Evolutionary conservation across 176 grass and related monocot genomes (phyloP).

Genomic region (Hordeum marinum): DNA sequence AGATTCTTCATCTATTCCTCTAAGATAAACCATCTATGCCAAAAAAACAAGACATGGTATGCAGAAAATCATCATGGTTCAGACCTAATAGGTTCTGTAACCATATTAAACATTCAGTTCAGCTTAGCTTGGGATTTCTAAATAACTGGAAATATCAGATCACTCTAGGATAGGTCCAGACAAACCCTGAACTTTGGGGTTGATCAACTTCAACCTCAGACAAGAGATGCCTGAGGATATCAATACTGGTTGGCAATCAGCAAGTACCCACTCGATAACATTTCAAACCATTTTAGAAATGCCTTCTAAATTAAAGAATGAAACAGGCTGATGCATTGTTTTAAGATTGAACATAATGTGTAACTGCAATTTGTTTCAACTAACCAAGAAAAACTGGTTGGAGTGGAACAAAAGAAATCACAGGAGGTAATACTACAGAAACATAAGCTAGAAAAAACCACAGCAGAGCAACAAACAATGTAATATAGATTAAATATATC

Average conservation of each 20-base stretch:
- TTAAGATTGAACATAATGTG: not conserved
- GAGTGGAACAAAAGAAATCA: constrained; percentile 1
- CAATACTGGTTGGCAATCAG: not conserved
- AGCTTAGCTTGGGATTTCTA: not conserved
- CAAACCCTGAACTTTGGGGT: constrained; percentile 10
- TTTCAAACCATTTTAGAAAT: not conserved
- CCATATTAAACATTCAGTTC: not conserved
- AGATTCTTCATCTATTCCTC: not conserved
- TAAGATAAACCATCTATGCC: not conserved
- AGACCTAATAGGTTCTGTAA: not conserved
- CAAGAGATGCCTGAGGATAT: not conserved
- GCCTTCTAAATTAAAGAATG: not conserved
- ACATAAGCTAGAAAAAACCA: not conserved
- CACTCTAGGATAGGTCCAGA: not conserved
- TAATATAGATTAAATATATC: not conserved
- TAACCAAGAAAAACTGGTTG: not conserved
- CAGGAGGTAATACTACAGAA: not conserved
- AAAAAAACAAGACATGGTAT: not conserved
- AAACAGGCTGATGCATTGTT: not conserved
- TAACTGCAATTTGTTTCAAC: constrained; percentile 1
- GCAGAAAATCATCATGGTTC: not conserved
- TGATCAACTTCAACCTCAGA: not conserved
- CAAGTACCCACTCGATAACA: not conserved
- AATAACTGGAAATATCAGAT: not conserved
- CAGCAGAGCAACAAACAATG: not conserved